Evolutionary conservation across 805 yeast genomes (phyloP), one percentile per base, ranked within the genome.

Genomic region (Yarrowia porcina): DNA sequence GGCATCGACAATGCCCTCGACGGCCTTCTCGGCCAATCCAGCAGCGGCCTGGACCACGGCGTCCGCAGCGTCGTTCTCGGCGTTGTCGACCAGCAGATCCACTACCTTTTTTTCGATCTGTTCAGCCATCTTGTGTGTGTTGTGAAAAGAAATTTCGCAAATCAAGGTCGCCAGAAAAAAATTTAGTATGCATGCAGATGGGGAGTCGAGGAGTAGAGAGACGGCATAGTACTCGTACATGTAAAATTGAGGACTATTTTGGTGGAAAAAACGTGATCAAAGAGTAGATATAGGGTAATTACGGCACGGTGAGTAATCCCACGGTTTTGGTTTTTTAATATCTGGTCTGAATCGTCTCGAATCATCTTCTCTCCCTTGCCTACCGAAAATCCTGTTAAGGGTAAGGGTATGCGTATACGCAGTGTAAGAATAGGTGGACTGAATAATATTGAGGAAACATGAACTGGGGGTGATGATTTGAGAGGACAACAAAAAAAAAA

Each of bases 51-150:
- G 44, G 44, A 39, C 44, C n/a, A 54, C 61, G 36, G 33, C 44
- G 23, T 36, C 44, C 17, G 35, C 36, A 39, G 30, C 61, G 45
- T 39, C 47, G 28, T 41, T 18, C 38, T 38, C 61, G 47, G 38
- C 61, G 20, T n/a, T 17, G 32, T 42, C 49, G 21, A 17, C 49
- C 32, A 42, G 32, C 36, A 17, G 33, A 17, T 56, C 49, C 30
- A 39, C 49, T n/a, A 41, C 49, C 39, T 39, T 32, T 28, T 41
- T 41, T 18, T 39, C 61, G 30, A 41, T 45, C 47, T 54, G 61
- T 27, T 56, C 61, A 56, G 61, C 32, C 61, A 56, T 56, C 39
- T 39, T 56, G 45, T 27, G 45, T 38, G 47, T 54, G 28, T 28
- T 25, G 45, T 38, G 36, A 17, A 21, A 35, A 35, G 35, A 49